phyloP scores from a whole-genome alignment of 768 basidiomycete species.

The Boletus subcaerulescens region DNA sequence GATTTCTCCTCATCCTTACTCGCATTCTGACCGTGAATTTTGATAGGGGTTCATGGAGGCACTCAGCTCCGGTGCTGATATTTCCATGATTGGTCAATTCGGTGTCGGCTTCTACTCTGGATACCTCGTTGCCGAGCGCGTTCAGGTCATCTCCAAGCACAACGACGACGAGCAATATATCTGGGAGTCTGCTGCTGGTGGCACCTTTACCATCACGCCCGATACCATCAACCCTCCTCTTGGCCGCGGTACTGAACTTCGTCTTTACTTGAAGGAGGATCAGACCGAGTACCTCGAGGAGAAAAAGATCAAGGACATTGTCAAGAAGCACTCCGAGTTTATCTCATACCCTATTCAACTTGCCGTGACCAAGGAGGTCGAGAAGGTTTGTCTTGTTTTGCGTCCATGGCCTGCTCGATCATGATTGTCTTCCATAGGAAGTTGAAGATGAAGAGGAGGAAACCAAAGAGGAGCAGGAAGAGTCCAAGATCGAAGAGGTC shows the following conservation, averaged over 20 bases:
- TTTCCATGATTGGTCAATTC: slow-evolving; percentile 98
- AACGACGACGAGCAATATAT: slow-evolving; percentile 99
- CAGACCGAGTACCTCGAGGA: slow-evolving; percentile 99
- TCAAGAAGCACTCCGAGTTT: slow-evolving; percentile 99
- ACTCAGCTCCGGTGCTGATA: slow-evolving; percentile 82
- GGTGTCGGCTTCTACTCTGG: slow-evolving; percentile 99
- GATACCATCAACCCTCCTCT: slow-evolving; percentile 89
- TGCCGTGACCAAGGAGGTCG: slow-evolving; percentile 97
- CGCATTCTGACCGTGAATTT: slow-evolving; percentile 6
- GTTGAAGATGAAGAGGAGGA: slow-evolving; percentile 83
- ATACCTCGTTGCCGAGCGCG: slow-evolving; percentile 97
- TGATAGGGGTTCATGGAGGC: slow-evolving; percentile 98
- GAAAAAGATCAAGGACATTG: slow-evolving; percentile 98
- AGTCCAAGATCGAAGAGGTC: slow-evolving; percentile 79
- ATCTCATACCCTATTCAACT: slow-evolving; percentile 99
- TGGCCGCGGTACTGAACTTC: slow-evolving; percentile 91
- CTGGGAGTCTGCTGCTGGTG: slow-evolving; percentile 99
- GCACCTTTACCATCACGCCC: slow-evolving; percentile 97
- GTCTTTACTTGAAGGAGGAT: slow-evolving; percentile 95
- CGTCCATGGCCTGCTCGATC: not conserved
- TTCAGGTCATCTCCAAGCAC: slow-evolving; percentile 99
- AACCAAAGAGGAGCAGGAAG: slow-evolving; percentile 66
- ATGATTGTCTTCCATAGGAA: slow-evolving; percentile 48
- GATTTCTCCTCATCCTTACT: not conserved
- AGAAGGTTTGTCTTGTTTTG: slow-evolving; percentile 67